Evolutionary conservation across 2,329 filamentous ascomycete species (phyloP).

Genomic region (Chalara sp.): DNA sequence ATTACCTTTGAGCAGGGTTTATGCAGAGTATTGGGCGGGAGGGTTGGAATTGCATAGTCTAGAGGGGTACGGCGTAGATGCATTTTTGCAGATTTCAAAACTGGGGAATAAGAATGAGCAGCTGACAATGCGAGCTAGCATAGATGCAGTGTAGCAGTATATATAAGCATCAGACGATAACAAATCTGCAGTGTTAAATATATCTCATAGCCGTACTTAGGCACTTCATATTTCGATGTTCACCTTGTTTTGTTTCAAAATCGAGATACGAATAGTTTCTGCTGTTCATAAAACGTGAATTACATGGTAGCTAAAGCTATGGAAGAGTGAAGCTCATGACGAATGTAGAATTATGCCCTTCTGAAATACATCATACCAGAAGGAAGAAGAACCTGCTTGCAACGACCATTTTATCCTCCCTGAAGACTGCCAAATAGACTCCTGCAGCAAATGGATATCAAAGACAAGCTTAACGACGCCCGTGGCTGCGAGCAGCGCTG

Average conservation of each 20-base stretch:
- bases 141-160: conserved; percentile 55
- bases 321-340: conserved; percentile 1
- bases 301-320: neutral
- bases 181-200: neutral
- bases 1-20: conserved; percentile 85
- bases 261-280: neutral
- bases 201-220: neutral
- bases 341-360: neutral
- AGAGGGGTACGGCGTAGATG: conserved; percentile 93
- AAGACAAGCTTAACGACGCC: conserved; percentile 62
- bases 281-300: neutral
- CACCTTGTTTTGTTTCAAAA: neutral
- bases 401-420: conserved; percentile 9
- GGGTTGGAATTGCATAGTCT: conserved; percentile 85
- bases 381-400: conserved; percentile 21
- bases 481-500: conserved; percentile 81
- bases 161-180: neutral
- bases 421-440: neutral
- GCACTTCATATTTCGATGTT: neutral
- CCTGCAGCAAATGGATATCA: neutral
- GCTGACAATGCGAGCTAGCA: conserved; percentile 68
- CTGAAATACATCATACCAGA: conserved; percentile 7
- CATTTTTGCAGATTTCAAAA: conserved; percentile 92
- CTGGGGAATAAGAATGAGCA: conserved; percentile 98
- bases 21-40: conserved; percentile 97